These are phyloP conservation scores for Trichoderma sp. DNA, from an alignment of 2,329 filamentous ascomycete species.

Conservation along the genomic window DNA sequence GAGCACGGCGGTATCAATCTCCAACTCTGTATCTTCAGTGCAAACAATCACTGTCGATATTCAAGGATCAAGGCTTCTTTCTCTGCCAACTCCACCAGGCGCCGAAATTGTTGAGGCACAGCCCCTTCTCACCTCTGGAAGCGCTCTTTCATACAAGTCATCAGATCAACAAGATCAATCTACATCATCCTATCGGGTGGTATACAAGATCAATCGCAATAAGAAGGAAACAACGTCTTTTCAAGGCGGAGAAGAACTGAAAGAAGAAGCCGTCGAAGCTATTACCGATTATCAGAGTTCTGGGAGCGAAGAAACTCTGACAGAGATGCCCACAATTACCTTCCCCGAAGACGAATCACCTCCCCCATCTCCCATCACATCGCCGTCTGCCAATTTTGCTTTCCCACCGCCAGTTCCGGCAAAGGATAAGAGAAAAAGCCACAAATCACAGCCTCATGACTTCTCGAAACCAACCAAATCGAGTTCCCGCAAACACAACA, in stretches of 20 bases:
- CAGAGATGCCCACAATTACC: constrained; percentile 6
- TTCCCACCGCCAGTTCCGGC: background rate
- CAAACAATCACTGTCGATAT: constrained; percentile 68
- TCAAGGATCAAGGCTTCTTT: constrained; percentile 52
- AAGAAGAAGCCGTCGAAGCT: constrained; percentile 32
- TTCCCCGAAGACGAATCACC: constrained; percentile 4
- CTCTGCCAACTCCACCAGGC: constrained; percentile 57
- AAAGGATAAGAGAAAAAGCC: background rate
- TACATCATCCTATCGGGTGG: constrained; percentile 53
- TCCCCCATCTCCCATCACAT: constrained; percentile 4
- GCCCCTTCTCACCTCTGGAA: constrained; percentile 26
- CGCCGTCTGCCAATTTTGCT: background rate
- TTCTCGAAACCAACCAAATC: constrained; percentile 24
- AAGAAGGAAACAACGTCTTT: constrained; percentile 48
- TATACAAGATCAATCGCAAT: constrained; percentile 60
- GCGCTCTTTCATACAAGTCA: constrained; percentile 21
- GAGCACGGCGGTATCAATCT: constrained; percentile 61
- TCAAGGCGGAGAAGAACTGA: constrained; percentile 37
- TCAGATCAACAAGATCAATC: constrained; percentile 30
- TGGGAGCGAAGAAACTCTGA: constrained; percentile 5
- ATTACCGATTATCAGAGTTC: background rate
- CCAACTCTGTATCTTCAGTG: constrained; percentile 59
- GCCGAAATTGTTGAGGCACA: constrained; percentile 60
- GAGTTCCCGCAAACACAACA: constrained; percentile 13
- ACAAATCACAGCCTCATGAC: constrained; percentile 5